phyloP scores from a whole-genome alignment of 1,284 basidiomycete species.

The Melanopsichium pennsylvanicum region DNA sequence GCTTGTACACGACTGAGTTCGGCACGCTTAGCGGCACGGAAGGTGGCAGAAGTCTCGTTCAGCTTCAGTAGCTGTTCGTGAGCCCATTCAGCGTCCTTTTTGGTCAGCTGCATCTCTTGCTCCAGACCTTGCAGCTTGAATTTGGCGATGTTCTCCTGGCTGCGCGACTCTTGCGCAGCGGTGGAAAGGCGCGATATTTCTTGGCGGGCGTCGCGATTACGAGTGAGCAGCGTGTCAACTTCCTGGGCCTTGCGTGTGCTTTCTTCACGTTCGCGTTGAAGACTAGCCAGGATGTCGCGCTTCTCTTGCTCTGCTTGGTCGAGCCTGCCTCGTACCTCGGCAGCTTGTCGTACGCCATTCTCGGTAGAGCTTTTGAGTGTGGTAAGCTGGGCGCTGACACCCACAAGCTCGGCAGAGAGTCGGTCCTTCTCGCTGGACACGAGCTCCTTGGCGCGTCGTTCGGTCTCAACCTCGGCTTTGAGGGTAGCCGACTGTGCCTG shows the following conservation, averaged over 20 bases:
- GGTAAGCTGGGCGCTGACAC: slow-evolving; percentile 40
- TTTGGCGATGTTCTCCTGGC: slow-evolving; percentile 64
- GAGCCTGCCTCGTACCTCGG: slow-evolving; percentile 41
- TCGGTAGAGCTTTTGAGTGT: slow-evolving; percentile 41
- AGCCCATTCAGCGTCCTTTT: slow-evolving; percentile 75
- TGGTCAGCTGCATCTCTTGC: slow-evolving; percentile 78
- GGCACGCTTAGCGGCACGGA: slow-evolving; percentile 69
- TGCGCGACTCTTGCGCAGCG: slow-evolving; percentile 52
- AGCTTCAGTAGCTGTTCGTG: slow-evolving; percentile 54
- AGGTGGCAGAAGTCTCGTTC: slow-evolving; percentile 43
- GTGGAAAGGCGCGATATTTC: slow-evolving; percentile 51
- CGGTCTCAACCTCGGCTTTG: slow-evolving; percentile 31
- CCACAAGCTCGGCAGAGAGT: slow-evolving; percentile 44
- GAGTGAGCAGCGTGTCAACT: slow-evolving; percentile 41
- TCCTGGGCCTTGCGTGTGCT: slow-evolving; percentile 55
- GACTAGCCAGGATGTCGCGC: slow-evolving; percentile 57
- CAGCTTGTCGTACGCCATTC: slow-evolving; percentile 41
- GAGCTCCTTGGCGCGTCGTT: slow-evolving; percentile 44
- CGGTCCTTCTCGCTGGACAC: slow-evolving; percentile 34
- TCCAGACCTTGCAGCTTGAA: slow-evolving; percentile 80
- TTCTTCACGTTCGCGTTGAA: slow-evolving; percentile 60
- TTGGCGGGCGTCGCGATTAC: slow-evolving; percentile 50
- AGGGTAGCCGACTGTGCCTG: slow-evolving; percentile 29
- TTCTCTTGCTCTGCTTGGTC: slow-evolving; percentile 60
- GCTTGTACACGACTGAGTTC: slow-evolving; percentile 78